Percentiles rank a stretch among this genome's conserved stretches.
Conservation (phyloP, 2,329 filamentous ascomycete genomes). For the Pezicula carpinea region DNA sequence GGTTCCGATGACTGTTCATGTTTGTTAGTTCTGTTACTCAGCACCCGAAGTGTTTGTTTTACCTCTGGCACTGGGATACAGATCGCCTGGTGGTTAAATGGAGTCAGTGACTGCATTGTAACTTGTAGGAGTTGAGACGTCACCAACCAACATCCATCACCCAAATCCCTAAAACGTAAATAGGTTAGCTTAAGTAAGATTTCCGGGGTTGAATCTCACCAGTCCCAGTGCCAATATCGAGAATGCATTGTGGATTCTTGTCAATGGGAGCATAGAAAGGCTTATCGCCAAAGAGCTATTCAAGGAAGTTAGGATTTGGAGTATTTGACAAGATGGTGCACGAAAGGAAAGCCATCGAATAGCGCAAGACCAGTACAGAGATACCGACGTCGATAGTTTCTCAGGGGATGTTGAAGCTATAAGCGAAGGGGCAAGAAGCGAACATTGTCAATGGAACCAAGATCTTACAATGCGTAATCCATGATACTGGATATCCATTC, state of each 20-base stretch:
- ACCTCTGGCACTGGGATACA: constrained; percentile 13
- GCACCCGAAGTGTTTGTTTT: too few relatives aligned
- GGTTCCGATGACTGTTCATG: constrained; percentile 13
- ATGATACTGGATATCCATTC: constrained; percentile 27
- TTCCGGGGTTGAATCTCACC: constrained; percentile 29
- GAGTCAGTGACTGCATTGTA: constrained; percentile 22
- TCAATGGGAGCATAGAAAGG: constrained; percentile 36
- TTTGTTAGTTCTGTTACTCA: too few relatives aligned
- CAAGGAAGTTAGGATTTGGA: too few relatives aligned
- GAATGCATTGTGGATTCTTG: constrained; percentile 31
- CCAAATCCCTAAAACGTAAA: constrained; percentile 9
- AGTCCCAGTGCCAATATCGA: constrained; percentile 36
- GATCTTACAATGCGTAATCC: constrained; percentile 31
- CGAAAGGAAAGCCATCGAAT: too few relatives aligned
- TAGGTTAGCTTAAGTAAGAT: constrained; percentile 11
- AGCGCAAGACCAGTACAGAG: too few relatives aligned
- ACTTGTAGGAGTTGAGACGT: constrained; percentile 5
- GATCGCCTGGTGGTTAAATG: constrained; percentile 24
- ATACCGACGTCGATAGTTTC: too few relatives aligned
- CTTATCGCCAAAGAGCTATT: constrained; percentile 31
- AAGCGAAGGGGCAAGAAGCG: not conserved
- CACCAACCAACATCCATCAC: constrained; percentile 14
- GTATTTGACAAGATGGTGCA: too few relatives aligned
- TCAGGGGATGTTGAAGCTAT: too few relatives aligned
- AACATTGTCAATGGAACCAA: constrained; percentile 24